Evolutionary conservation across 202 grass and related monocot species (phyloP).

Genomic region (Setaria italica): DNA sequence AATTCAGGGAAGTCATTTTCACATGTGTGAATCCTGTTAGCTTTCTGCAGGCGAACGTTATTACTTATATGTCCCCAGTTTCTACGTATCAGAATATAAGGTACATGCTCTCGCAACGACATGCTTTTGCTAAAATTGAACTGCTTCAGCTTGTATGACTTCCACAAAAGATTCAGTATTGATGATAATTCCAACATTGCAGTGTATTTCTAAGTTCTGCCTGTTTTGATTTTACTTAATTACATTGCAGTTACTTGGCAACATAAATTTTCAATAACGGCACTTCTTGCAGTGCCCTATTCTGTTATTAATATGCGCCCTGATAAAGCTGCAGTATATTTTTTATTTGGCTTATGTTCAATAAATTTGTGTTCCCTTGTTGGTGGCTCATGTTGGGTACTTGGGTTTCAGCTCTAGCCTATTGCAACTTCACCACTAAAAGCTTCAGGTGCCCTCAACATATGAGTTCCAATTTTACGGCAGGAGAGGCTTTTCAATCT

Average conservation of each 20-base stretch:
- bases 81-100: background rate
- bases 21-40: conserved; percentile 28
- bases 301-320: background rate
- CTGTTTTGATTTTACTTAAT: background rate
- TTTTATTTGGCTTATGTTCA: conserved; percentile 5
- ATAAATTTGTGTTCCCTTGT: background rate
- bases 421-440: conserved; percentile 33
- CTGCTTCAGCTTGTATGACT: background rate
- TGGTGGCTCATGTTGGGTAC: background rate
- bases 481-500: too few species aligned
- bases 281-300: background rate
- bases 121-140: conserved; percentile 16
- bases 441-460: conserved; percentile 89
- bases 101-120: too few species aligned
- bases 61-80: background rate
- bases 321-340: background rate
- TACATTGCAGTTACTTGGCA: background rate
- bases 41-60: conserved; percentile 26
- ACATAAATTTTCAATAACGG: background rate
- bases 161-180: conserved; percentile 28
- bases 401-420: conserved; percentile 31
- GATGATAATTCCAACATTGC: background rate
- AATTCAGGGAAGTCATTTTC: conserved; percentile 14
- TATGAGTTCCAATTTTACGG: background rate
- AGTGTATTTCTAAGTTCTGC: background rate